Conservation (phyloP, 441 rosid species). For the Adansonia gregorii region DNA sequence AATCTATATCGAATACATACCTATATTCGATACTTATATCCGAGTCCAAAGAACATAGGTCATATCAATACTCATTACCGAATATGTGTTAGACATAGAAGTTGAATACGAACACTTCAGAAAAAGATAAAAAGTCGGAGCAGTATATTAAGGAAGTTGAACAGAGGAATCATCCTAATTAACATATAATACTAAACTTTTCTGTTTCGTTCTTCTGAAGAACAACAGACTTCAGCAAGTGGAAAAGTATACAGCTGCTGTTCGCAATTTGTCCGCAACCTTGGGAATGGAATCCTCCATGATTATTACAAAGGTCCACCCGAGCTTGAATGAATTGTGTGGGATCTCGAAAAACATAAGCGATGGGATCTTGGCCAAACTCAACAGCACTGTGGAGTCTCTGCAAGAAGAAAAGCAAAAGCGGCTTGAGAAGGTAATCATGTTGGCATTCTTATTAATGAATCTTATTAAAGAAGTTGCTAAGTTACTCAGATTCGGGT, state of each 20-base stretch:
- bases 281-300: conserved; percentile 93
- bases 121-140: too few relatives aligned
- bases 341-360: conserved; percentile 95
- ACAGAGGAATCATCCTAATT: conserved; percentile 9
- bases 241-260: conserved; percentile 66
- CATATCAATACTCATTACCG: too few relatives aligned
- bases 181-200: conserved; percentile 23
- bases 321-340: conserved; percentile 84
- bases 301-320: conserved; percentile 95
- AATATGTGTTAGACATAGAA: too few relatives aligned
- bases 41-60: too few relatives aligned
- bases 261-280: conserved; percentile 66
- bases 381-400: conserved; percentile 75
- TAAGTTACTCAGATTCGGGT: too few relatives aligned
- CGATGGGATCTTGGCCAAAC: conserved; percentile 78
- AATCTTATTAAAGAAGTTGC: conserved; percentile 15
- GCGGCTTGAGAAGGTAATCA: conserved; percentile 81
- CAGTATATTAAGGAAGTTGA: not conserved
- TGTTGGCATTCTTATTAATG: conserved; percentile 21
- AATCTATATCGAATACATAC: too few relatives aligned
- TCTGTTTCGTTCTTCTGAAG: conserved; percentile 46
- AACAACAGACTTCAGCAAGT: conserved; percentile 85
- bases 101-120: too few relatives aligned
- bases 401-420: conserved; percentile 78
- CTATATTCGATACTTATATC: too few relatives aligned